These are phyloP conservation scores for Galium porrigens DNA, from an alignment of 305 asterid species.

Conservation along the genomic window DNA sequence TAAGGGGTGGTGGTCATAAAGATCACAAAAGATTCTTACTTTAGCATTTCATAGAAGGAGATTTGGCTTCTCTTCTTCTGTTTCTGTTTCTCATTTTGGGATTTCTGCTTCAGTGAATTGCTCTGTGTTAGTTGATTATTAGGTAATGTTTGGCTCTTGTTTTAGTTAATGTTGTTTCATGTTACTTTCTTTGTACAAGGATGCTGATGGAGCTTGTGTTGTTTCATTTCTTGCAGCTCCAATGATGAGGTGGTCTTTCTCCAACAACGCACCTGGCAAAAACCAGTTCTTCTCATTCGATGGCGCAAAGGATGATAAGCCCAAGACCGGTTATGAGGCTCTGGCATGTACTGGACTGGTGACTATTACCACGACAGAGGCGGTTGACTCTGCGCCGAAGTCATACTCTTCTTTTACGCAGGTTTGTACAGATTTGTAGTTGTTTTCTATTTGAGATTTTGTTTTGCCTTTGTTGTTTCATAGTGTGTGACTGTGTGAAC, in stretches of 20 bases:
- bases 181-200: not conserved
- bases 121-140: conserved; percentile 25
- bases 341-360: conserved; percentile 54
- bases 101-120: conserved; percentile 20
- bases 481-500: not conserved
- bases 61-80: conserved; percentile 17
- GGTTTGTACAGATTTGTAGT: conserved; percentile 23
- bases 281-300: conserved; percentile 48
- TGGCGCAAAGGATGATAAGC: conserved; percentile 27
- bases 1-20: conserved; percentile 14
- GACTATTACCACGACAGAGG: conserved; percentile 37
- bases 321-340: conserved; percentile 41
- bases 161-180: not conserved
- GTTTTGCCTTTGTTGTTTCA: not conserved
- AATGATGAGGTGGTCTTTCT: conserved; percentile 70
- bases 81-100: conserved; percentile 18
- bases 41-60: conserved; percentile 12
- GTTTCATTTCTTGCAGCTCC: conserved; percentile 32
- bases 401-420: conserved; percentile 26
- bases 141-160: conserved; percentile 21
- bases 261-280: conserved; percentile 29
- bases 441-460: not conserved
- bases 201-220: not conserved
- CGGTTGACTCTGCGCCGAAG: conserved; percentile 23
- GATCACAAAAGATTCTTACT: conserved; percentile 13